A percentile compares a stretch with the other conserved stretches of the same genome.
Conservation (phyloP, 108 stramenopile species). For the Discostella stelligeroides region DNA sequence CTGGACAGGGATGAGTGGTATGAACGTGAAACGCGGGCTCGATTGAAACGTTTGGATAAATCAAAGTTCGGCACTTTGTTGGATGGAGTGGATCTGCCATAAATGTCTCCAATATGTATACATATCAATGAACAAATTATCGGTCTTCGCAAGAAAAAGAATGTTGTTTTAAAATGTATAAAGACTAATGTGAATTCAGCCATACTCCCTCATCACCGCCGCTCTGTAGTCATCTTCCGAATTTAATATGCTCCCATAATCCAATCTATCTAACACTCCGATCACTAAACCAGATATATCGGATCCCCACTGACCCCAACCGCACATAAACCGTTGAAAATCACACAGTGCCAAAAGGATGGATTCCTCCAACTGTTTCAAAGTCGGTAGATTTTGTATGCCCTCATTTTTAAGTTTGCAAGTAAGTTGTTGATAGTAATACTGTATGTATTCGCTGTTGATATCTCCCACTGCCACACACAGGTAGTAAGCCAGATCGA, state of each 20-base stretch:
- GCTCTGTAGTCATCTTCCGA: constrained; percentile 64
- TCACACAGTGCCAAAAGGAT: constrained; percentile 67
- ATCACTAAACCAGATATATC: constrained; percentile 47
- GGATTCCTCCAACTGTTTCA: constrained; percentile 53
- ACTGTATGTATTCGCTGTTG: constrained; percentile 24
- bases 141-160: no score
- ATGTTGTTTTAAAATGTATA: no score
- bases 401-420: constrained; percentile 14
- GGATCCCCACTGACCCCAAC: constrained; percentile 77
- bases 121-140: no score
- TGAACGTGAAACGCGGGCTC: constrained; percentile 69
- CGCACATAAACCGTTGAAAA: constrained; percentile 68
- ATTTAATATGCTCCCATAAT: constrained; percentile 52
- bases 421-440: constrained; percentile 47
- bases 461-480: constrained; percentile 47
- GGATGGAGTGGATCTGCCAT: constrained; percentile 65
- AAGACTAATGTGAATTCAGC: constrained; percentile 21
- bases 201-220: constrained; percentile 55
- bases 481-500: constrained; percentile 77
- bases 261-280: constrained; percentile 51
- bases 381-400: constrained; percentile 25
- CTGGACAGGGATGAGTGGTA: constrained; percentile 95
- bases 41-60: constrained; percentile 58
- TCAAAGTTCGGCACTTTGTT: constrained; percentile 66
- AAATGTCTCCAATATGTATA: background rate